These are phyloP conservation scores for Odonthalia washingtoniensis DNA, from an alignment of 31 red algal species.

Conservation along the genomic window DNA sequence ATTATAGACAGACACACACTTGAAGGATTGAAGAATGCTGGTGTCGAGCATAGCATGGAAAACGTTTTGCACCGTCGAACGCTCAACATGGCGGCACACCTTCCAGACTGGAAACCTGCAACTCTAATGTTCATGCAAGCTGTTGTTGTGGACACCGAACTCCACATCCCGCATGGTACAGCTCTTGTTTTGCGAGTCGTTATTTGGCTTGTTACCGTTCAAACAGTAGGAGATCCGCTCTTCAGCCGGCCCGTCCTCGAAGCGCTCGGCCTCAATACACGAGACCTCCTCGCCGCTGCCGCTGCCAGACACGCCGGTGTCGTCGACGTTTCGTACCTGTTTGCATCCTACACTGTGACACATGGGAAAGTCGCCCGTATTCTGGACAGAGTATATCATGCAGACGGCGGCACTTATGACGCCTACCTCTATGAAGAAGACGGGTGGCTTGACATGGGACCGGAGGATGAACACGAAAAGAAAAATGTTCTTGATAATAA, in stretches of 20 bases:
- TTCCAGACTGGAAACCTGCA: background rate
- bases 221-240: conserved; percentile 40
- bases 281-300: conserved; percentile 17
- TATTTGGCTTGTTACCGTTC: conserved; percentile 42
- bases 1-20: too few relatives aligned
- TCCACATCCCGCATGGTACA: conserved; percentile 16
- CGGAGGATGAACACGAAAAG: too few relatives aligned
- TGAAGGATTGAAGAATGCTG: too few relatives aligned
- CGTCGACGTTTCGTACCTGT: conserved; percentile 11
- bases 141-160: conserved; percentile 38
- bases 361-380: background rate
- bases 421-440: too few relatives aligned
- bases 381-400: background rate
- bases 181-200: conserved; percentile 30
- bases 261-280: conserved; percentile 30
- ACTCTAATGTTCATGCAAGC: background rate
- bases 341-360: conserved; percentile 3
- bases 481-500: too few relatives aligned
- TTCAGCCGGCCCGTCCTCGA: conserved; percentile 33
- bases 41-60: too few relatives aligned
- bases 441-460: too few relatives aligned
- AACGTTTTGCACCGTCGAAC: too few relatives aligned
- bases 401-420: too few relatives aligned
- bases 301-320: conserved; percentile 18
- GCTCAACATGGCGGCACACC: too few relatives aligned